phyloP scores from a whole-genome alignment of 495 filamentous ascomycete species.

The Aeminium ludgeri region DNA sequence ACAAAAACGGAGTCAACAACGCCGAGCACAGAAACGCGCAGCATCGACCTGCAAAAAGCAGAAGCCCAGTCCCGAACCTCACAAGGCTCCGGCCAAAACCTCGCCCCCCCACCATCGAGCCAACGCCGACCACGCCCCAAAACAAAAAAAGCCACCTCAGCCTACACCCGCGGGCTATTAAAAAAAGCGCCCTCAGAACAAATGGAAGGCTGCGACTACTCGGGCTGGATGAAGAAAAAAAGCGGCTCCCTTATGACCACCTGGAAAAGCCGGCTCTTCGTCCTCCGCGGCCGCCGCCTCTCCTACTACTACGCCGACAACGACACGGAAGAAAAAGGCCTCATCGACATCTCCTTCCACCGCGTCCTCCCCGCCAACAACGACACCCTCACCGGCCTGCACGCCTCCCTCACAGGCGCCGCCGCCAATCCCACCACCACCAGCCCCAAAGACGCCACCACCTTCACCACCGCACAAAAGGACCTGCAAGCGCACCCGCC shows the following conservation, averaged over 20 bases:
- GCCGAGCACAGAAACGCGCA: constrained; percentile 28
- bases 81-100: constrained; percentile 4
- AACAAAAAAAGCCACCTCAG: constrained; percentile 85
- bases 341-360: constrained; percentile 96
- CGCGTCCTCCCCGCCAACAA: constrained; percentile 90
- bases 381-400: constrained; percentile 73
- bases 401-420: constrained; percentile 80
- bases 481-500: constrained; percentile 22
- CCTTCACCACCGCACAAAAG: constrained; percentile 33
- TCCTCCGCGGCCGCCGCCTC: constrained; percentile 74
- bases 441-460: constrained; percentile 47
- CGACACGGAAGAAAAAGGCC: constrained; percentile 78
- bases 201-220: constrained; percentile 76
- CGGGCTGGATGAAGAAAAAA: constrained; percentile 99
- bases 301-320: constrained; percentile 93
- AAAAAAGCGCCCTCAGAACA: constrained; percentile 71
- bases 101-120: constrained; percentile 3
- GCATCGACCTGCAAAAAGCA: constrained; percentile 29
- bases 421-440: constrained; percentile 47
- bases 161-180: constrained; percentile 73
- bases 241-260: constrained; percentile 88
- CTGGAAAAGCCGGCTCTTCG: constrained; percentile 91
- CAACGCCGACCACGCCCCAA: constrained; percentile 30
- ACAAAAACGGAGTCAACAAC: constrained; percentile 71
- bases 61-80: constrained; percentile 12